A percentile compares a stretch with the other conserved stretches of the same genome.
phyloP scores from a whole-genome alignment of 331 rosid genomes.

The Quercus tomentella region DNA sequence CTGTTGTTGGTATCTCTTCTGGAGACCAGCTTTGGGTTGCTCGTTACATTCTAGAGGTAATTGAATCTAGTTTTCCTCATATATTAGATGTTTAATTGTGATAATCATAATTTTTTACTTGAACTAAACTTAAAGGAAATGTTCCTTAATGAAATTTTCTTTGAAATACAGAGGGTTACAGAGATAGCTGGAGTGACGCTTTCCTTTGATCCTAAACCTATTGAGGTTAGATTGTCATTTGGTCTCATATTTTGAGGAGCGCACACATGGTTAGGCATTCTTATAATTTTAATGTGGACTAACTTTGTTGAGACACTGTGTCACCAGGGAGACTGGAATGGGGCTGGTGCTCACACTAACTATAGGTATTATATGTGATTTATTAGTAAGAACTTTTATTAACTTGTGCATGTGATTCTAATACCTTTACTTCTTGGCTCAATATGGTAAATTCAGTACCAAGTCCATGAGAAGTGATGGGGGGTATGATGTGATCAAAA shows the following conservation, averaged over 20 bases:
- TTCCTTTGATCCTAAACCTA: conserved; percentile 96
- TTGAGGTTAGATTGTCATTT: conserved; percentile 38
- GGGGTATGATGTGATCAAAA: conserved; percentile 73
- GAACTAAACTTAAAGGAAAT: not conserved
- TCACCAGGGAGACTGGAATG: conserved; percentile 88
- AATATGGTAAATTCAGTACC: conserved; percentile 50
- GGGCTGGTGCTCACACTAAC: conserved; percentile 98
- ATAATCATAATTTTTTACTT: not conserved
- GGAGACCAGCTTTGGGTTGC: conserved; percentile 95
- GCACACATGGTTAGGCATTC: not conserved
- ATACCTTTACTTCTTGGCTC: not conserved
- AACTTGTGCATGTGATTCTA: not conserved
- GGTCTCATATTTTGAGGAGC: not conserved
- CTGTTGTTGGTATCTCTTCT: conserved; percentile 77
- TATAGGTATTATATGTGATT: conserved; percentile 51
- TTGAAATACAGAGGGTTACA: conserved; percentile 70
- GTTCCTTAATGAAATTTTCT: not conserved
- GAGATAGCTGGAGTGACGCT: conserved; percentile 85
- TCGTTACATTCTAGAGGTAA: conserved; percentile 91
- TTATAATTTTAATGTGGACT: not conserved
- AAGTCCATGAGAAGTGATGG: conserved; percentile 80
- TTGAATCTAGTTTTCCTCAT: not conserved
- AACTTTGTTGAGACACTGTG: not conserved
- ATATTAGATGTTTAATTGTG: not conserved
- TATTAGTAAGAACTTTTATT: not conserved